Percentiles rank a stretch among this genome's conserved stretches.
Evolutionary conservation across 2,329 filamentous ascomycete genomes (phyloP).

Genomic region (Pestalotiopsis sp.): DNA sequence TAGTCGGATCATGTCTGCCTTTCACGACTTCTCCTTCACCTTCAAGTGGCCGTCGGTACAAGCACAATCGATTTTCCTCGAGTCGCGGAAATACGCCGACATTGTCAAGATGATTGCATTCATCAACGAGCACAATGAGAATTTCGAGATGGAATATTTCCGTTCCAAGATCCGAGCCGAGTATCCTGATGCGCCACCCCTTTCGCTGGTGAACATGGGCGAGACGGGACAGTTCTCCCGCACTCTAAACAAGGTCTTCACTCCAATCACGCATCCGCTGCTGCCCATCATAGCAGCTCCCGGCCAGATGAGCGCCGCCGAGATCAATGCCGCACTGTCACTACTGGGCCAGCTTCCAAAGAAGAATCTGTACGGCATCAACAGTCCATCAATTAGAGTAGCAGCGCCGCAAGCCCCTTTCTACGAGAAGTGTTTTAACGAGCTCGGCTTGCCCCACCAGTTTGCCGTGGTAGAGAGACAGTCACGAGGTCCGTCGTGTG

Average conservation of each 20-base stretch:
- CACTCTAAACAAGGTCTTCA: constrained; percentile 83
- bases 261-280: constrained; percentile 83
- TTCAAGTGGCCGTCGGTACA: constrained; percentile 81
- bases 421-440: constrained; percentile 82
- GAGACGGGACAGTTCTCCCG: constrained; percentile 83
- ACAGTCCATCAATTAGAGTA: constrained; percentile 64
- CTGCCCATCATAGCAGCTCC: constrained; percentile 84
- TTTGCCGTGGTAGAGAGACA: constrained; percentile 76
- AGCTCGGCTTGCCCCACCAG: constrained; percentile 82
- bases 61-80: constrained; percentile 71
- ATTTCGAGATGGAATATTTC: constrained; percentile 90
- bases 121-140: constrained; percentile 79
- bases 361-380: constrained; percentile 80
- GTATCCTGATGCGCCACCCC: constrained; percentile 69
- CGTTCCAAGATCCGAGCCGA: constrained; percentile 73
- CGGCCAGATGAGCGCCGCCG: constrained; percentile 81
- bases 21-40: constrained; percentile 83
- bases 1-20: constrained; percentile 88
- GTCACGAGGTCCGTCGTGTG: constrained; percentile 62
- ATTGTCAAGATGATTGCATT: constrained; percentile 92
- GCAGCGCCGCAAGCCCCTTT: constrained; percentile 77
- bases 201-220: constrained; percentile 88
- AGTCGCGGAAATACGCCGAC: constrained; percentile 75
- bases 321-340: constrained; percentile 80
- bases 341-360: constrained; percentile 81